Base-by-base conservation (phyloP, 176 grass and related monocot species). In the Carex kokanica region DNA sequence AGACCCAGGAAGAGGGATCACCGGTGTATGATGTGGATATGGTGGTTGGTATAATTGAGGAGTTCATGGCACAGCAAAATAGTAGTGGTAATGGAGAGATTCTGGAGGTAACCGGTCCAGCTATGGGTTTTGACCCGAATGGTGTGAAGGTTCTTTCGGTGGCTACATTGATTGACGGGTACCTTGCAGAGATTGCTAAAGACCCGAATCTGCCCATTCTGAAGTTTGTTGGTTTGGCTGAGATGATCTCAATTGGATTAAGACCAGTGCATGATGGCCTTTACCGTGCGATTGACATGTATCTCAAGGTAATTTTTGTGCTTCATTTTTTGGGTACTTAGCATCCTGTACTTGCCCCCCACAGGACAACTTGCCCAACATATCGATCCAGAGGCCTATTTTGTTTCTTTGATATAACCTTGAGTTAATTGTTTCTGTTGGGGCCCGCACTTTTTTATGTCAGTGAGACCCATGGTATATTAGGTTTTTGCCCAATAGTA, bases 231-330 rank as follows among this genome's bases (percentile, higher is more conserved):
- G 73, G 70, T 2, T 85, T 99, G 88, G 91, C 93, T 83, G 91
- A 90, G 88, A 93, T 94, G 89, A 82, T 89, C 27, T 82, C 88
- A 61, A 81, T 45, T 25, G 73, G 79, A 27, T 88, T 89, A 34
- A 90, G 93, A 55, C 81, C 87, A 74, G 86, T 62, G 1, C 97
- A 99, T 89, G 97, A 99, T 3, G 91, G 81, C 43, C 86, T 96
- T 81, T 99, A 99, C 79, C 88, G 90, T 55, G 97, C 93, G 40
- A 96, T 99, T 83, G 97, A 99, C 78, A 92, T 89, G 86, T 99
- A 96, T 92, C 88, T 99, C 11, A 96, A 99, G 97, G 97, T 99
- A 86, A 3, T 47, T 71, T 72, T 9, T 73, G 20, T 82, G n/a
- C 45, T 60, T 55, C 54, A 8, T 77, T 55, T 27, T 56, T 29